Base-by-base conservation (phyloP, 1,284 basidiomycete genomes). In the Pulchroboletus neoregius region DNA sequence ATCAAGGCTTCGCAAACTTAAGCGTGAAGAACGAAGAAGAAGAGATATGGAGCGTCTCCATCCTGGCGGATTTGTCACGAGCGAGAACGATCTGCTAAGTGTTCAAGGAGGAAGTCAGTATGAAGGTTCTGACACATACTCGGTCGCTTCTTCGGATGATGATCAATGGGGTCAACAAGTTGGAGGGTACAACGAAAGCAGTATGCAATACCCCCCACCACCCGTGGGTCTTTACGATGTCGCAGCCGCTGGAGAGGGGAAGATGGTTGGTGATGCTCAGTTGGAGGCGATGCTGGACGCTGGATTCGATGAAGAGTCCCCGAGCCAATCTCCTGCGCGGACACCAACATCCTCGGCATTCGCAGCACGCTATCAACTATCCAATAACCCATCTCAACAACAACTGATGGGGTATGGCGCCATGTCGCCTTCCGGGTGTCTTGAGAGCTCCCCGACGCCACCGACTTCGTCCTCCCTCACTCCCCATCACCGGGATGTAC, bases 91-190 rank as follows among this genome's bases (percentile, higher is more conserved):
- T 35, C 67, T 78, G 42, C 73, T 87, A 37, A 71, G 72, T 37
- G 76, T 78, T 11, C 76, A 71, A 9, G 67, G 70, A 22, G 82
- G 84, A 48, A 84, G 83, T 61, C 75, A 82, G 62, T 80, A 82
- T 23, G 85, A 87, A 60, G 78, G 80, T 43, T 85, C 83, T 2
- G 86, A 89, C 58, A 84, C 87, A 5, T 67, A 80, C 34, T 94
- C 92, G 22, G 70, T 94, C 48, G 71, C 81, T 7, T 92, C 90
- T 7, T 91, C 91, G 6, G 93, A 97, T 40, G 94, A 95, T 34
- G 95, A 99, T 65, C 82, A 89, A 36, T 98, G 94, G 94, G 92
- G 89, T 4, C 68, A 76, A 8, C 87, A 91, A 63, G 87, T 91
- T 49, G 87, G 89, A 10, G 83, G 76, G 23, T 97, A 96, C 71